A percentile compares a stretch with the other conserved stretches of the same genome.
Evolutionary conservation across 1,284 basidiomycete genomes (phyloP).

Genomic region (Rhizoctonia solani): DNA sequence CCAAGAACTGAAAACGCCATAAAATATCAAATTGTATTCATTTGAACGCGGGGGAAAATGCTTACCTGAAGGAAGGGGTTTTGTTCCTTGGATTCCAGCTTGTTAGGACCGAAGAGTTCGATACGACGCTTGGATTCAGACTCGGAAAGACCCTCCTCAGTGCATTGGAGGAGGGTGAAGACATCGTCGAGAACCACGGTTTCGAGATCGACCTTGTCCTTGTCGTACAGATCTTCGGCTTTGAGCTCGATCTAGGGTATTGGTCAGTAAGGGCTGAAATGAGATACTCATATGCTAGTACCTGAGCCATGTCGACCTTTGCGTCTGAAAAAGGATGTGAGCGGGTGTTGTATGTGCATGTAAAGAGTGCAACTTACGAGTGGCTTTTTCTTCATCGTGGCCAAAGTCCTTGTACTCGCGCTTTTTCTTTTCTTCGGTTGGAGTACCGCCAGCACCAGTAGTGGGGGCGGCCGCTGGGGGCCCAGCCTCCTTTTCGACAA

Average conservation of each 20-base stretch:
- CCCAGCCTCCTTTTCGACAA: slow-evolving; percentile 66
- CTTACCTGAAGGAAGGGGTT: slow-evolving; percentile 81
- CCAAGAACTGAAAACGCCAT: slow-evolving; percentile 71
- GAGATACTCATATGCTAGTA: slow-evolving; percentile 44
- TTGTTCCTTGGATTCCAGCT: slow-evolving; percentile 88
- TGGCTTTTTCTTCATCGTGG: slow-evolving; percentile 71
- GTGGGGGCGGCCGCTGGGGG: slow-evolving; percentile 45
- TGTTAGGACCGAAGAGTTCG: slow-evolving; percentile 96
- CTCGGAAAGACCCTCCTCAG: slow-evolving; percentile 74
- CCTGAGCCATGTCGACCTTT: slow-evolving; percentile 83
- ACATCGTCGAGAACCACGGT: slow-evolving; percentile 96
- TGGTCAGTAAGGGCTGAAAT: background rate
- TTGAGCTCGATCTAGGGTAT: slow-evolving; percentile 54
- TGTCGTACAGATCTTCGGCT: slow-evolving; percentile 94
- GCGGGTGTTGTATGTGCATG: background rate
- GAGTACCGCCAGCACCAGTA: slow-evolving; percentile 25
- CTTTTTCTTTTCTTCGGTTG: slow-evolving; percentile 64
- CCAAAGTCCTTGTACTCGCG: slow-evolving; percentile 92
- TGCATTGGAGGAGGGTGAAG: slow-evolving; percentile 91
- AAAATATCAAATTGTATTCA: slow-evolving; percentile 40
- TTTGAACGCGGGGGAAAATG: slow-evolving; percentile 30
- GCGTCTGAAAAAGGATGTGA: slow-evolving; percentile 57
- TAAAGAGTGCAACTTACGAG: slow-evolving; percentile 58
- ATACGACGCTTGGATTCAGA: slow-evolving; percentile 84
- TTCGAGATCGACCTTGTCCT: slow-evolving; percentile 98